phyloP scores from a whole-genome alignment of 345 rosid genomes.

The Eucalyptus sp. region DNA sequence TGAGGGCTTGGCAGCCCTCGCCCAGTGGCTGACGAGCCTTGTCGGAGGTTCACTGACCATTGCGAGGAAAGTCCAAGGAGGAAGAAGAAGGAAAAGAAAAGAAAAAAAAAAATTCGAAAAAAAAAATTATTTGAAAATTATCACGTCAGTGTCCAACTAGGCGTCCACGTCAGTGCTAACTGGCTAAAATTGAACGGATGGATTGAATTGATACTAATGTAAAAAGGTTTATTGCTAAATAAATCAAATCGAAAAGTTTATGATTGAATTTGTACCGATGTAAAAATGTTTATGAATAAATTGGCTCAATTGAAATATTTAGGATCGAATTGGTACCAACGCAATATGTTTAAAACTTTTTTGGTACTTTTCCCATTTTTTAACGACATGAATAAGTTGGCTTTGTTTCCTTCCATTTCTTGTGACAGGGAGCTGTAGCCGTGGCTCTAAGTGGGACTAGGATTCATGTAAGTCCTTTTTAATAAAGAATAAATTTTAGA shows the following conservation, averaged over 20 bases:
- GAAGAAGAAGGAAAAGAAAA: too few relatives aligned
- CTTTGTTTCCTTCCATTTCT: neutral
- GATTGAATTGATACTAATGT: too few relatives aligned
- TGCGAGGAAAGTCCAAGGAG: too few relatives aligned
- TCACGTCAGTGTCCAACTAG: too few relatives aligned
- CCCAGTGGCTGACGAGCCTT: rapidly evolving
- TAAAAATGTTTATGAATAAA: too few relatives aligned
- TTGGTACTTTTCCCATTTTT: neutral
- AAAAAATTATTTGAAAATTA: too few relatives aligned
- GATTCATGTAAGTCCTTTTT: neutral
- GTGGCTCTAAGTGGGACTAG: neutral
- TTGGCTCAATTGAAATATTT: too few relatives aligned
- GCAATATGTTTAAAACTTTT: too few relatives aligned
- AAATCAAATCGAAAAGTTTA: too few relatives aligned
- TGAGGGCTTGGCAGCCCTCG: too few relatives aligned
- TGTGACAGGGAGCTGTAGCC: neutral
- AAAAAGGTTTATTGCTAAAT: rapidly evolving
- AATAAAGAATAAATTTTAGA: neutral
- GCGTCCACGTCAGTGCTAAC: rapidly evolving
- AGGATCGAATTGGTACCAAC: too few relatives aligned
- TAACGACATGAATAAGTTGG: neutral
- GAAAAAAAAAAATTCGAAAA: too few relatives aligned
- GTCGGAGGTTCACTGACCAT: rapidly evolving
- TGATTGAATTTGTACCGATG: rapidly evolving
- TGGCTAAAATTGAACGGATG: rapidly evolving